These are phyloP conservation scores for Pisolithus albus DNA, from an alignment of 768 basidiomycete genomes.

Conservation along the genomic window DNA sequence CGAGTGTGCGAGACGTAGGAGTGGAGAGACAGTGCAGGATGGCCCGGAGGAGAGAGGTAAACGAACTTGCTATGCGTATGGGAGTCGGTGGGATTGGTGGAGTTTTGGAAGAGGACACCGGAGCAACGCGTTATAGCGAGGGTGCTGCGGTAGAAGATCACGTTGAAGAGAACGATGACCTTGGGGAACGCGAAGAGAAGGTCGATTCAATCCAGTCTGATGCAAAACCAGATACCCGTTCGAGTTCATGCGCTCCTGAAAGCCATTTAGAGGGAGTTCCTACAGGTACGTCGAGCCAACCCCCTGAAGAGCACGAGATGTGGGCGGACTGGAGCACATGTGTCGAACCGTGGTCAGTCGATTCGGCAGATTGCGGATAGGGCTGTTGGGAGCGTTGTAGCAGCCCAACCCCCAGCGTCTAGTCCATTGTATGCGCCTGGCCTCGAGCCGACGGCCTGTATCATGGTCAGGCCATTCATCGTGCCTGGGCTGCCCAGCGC, in stretches of 20 bases:
- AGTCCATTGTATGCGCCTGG: too few species aligned
- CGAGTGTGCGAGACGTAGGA: slow-evolving; percentile 45
- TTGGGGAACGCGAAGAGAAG: slow-evolving; percentile 2
- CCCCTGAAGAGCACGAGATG: slow-evolving; percentile 29
- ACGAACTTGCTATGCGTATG: slow-evolving; percentile 80
- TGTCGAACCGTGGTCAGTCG: slow-evolving; percentile 61
- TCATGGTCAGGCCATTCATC: slow-evolving; percentile 61
- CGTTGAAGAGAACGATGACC: slow-evolving; percentile 1
- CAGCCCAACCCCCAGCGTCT: background rate
- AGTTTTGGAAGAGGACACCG: slow-evolving; percentile 34
- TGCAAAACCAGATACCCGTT: background rate
- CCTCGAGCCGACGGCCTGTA: slow-evolving; percentile 47
- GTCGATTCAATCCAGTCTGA: background rate
- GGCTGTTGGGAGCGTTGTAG: slow-evolving; percentile 60
- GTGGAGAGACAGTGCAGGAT: slow-evolving; percentile 54
- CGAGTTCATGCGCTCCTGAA: too few species aligned
- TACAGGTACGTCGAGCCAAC: slow-evolving; percentile 2
- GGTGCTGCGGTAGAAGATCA: background rate
- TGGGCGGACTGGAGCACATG: slow-evolving; percentile 64
- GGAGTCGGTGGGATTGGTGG: slow-evolving; percentile 74
- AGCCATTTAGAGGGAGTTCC: background rate
- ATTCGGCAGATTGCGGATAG: slow-evolving; percentile 72
- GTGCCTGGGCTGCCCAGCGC: slow-evolving; percentile 58
- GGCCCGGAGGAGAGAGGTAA: slow-evolving; percentile 63
- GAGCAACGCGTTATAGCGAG: background rate